Evolutionary conservation across 441 rosid species (phyloP).

Genomic region (Pelargonium myrrhifolium): DNA sequence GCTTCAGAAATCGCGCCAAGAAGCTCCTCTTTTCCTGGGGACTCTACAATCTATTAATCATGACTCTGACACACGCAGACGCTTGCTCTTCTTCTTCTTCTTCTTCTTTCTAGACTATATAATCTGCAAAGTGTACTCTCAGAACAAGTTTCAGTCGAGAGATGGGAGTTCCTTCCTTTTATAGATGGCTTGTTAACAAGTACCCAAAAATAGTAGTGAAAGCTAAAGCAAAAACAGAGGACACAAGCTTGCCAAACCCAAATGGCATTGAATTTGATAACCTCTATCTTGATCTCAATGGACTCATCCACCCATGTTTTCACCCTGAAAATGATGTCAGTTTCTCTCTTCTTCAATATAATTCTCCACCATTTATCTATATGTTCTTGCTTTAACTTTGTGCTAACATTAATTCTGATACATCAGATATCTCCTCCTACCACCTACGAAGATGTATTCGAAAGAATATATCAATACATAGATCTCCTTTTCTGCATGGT

Average conservation of each 20-base stretch:
- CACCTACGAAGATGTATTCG: slow-evolving; percentile 12
- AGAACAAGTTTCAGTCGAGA: not conserved
- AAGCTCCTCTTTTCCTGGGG: not conserved
- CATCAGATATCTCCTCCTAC: slow-evolving; percentile 7
- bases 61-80: not conserved
- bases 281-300: slow-evolving; percentile 29
- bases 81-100: not conserved
- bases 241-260: slow-evolving; percentile 20
- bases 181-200: slow-evolving; percentile 18
- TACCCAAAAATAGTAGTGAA: slow-evolving; percentile 17
- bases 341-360: not conserved
- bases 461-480: slow-evolving; percentile 7
- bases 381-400: not conserved
- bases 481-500: slow-evolving; percentile 15
- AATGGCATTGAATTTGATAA: slow-evolving; percentile 26
- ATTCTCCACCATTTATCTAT: not conserved
- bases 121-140: not conserved
- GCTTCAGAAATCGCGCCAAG: not conserved
- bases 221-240: slow-evolving; percentile 17
- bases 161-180: slow-evolving; percentile 25
- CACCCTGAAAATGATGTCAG: slow-evolving; percentile 22
- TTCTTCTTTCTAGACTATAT: not conserved
- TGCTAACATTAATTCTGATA: no score
- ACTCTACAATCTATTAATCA: not conserved
- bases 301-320: slow-evolving; percentile 31